Percentiles rank a stretch among this genome's conserved stretches.
Conservation (phyloP, 108 stramenopile species). For the Pelagomonas calceolata region DNA sequence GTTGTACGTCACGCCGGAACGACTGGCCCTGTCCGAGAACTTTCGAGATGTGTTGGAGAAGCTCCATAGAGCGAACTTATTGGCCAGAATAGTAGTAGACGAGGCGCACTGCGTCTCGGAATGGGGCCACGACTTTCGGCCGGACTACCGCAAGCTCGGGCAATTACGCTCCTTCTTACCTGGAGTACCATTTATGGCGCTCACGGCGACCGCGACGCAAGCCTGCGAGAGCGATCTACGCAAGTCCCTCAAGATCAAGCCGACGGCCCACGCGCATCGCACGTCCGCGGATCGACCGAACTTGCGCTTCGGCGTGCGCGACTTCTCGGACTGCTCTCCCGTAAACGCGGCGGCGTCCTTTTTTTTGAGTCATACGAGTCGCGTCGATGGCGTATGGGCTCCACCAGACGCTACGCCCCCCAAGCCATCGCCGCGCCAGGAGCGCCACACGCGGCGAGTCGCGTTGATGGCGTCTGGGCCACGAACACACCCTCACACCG, state of each 20-base stretch:
- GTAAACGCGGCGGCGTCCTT: too few species aligned
- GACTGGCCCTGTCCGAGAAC: constrained; percentile 57
- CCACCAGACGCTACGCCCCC: too few species aligned
- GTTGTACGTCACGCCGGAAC: constrained; percentile 97
- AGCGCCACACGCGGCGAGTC: too few species aligned
- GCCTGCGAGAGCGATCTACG: background rate
- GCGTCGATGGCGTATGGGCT: too few species aligned
- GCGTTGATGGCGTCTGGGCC: too few species aligned
- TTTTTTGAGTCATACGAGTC: too few species aligned
- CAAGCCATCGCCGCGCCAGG: too few species aligned
- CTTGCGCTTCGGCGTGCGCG: constrained; percentile 76
- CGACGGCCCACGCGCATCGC: constrained; percentile 25
- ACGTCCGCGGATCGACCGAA: constrained; percentile 91
- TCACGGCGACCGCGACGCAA: constrained; percentile 72
- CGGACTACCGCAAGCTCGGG: constrained; percentile 78
- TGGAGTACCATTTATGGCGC: constrained; percentile 82
- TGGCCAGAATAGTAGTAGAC: constrained; percentile 93
- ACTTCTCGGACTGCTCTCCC: background rate
- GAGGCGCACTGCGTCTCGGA: constrained; percentile 90
- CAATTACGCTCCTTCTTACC: constrained; percentile 71
- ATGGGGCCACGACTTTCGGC: constrained; percentile 89
- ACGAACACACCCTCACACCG: too few species aligned
- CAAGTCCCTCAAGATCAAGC: background rate
- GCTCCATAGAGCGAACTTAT: constrained; percentile 45
- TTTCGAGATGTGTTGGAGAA: constrained; percentile 58